Conservation (phyloP, 176 grass and related monocot species). For the Hyparrhenia diplandra region DNA sequence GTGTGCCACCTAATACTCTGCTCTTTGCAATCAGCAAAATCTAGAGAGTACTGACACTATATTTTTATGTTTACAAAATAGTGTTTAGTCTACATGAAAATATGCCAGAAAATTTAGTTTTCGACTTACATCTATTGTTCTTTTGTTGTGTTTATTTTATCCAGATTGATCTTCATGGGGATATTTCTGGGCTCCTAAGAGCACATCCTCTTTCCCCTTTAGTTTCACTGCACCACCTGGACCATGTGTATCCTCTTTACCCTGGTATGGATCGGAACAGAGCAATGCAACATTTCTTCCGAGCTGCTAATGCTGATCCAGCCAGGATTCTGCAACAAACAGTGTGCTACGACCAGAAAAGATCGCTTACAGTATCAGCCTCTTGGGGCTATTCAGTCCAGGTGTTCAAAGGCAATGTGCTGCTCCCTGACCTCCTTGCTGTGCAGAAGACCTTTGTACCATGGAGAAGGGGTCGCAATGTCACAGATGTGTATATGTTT, state of each 20-base stretch:
- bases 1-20: background rate
- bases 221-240: slow-evolving; percentile 86
- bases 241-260: slow-evolving; percentile 65
- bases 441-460: slow-evolving; percentile 69
- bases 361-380: slow-evolving; percentile 54
- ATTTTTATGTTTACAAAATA: background rate
- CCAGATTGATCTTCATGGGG: slow-evolving; percentile 83
- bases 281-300: slow-evolving; percentile 56
- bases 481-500: slow-evolving; percentile 65
- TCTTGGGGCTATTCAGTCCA: slow-evolving; percentile 81
- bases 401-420: slow-evolving; percentile 64
- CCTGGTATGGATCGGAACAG: slow-evolving; percentile 59
- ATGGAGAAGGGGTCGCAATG: slow-evolving; percentile 62
- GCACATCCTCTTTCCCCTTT: slow-evolving; percentile 75
- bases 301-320: slow-evolving; percentile 55
- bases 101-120: background rate
- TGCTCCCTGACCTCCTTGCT: slow-evolving; percentile 73
- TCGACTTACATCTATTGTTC: background rate
- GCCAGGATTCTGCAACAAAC: slow-evolving; percentile 81
- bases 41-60: background rate
- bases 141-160: slow-evolving; percentile 4
- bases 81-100: background rate
- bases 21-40: background rate
- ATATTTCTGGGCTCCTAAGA: slow-evolving; percentile 80
- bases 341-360: slow-evolving; percentile 70